phyloP scores from a whole-genome alignment of 495 filamentous ascomycete genomes.

The Trichoderma reesei region DNA sequence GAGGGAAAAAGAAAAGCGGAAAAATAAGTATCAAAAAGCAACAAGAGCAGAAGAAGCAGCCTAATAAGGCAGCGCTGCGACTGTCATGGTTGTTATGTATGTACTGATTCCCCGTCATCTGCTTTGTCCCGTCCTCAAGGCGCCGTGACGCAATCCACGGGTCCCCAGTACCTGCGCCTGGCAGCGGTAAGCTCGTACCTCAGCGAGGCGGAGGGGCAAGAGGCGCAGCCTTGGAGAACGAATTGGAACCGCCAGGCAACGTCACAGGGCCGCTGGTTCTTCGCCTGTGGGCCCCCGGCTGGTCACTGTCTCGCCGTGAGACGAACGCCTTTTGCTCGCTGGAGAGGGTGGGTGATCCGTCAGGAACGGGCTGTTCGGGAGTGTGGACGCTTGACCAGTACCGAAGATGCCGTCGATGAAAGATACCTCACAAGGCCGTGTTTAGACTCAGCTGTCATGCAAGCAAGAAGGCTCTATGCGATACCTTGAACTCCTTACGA shows the following conservation, averaged over 20 bases:
- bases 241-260: neutral
- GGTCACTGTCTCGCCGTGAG: neutral
- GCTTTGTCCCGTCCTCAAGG: neutral
- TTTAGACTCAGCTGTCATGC: too few relatives aligned
- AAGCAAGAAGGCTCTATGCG: too few relatives aligned
- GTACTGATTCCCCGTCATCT: too few relatives aligned
- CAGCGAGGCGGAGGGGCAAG: neutral
- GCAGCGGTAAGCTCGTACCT: neutral
- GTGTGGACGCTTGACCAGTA: neutral
- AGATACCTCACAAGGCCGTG: too few relatives aligned
- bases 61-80: neutral
- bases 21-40: neutral
- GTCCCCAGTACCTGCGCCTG: neutral
- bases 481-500: too few relatives aligned
- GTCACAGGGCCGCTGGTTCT: constrained; percentile 2
- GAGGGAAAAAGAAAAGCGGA: neutral
- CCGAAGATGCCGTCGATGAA: neutral
- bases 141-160: neutral
- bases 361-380: constrained; percentile 2
- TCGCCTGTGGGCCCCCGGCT: neutral
- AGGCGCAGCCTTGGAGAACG: neutral
- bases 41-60: neutral
- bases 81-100: neutral
- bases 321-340: neutral
- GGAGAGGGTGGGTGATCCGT: neutral